phyloP scores from a whole-genome alignment of 345 rosid species.

The Gossypium mustelinum region DNA sequence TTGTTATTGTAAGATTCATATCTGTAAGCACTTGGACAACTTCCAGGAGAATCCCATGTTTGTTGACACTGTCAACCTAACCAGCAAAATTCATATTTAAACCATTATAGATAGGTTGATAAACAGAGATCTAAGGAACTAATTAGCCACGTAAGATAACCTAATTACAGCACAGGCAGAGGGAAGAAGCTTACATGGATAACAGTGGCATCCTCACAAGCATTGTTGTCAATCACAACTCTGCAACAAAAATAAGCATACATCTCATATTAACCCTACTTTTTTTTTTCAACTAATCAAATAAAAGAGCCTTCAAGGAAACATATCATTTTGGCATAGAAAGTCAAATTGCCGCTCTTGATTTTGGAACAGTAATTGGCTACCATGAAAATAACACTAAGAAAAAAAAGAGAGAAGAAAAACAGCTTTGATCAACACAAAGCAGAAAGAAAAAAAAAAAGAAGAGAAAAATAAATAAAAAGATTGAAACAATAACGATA shows the following conservation, averaged over 20 bases:
- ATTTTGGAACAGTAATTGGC: constrained; percentile 3
- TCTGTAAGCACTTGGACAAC: constrained; percentile 87
- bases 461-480: neutral
- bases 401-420: neutral
- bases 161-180: constrained; percentile 4
- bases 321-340: neutral
- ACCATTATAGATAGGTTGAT: neutral
- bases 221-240: constrained; percentile 71
- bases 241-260: constrained; percentile 35
- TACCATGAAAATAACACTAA: neutral
- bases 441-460: neutral
- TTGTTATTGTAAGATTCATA: constrained; percentile 73
- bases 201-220: constrained; percentile 68
- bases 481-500: neutral
- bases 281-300: neutral
- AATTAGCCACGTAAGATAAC: neutral
- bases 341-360: neutral
- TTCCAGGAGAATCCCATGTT: constrained; percentile 82
- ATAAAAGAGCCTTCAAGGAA: neutral
- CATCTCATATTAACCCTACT: constrained; percentile 3
- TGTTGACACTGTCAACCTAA: constrained; percentile 80
- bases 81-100: constrained; percentile 6
- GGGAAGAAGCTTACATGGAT: constrained; percentile 44
- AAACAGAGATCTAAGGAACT: constrained; percentile 10
- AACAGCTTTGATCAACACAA: neutral